Evolutionary conservation across 306 rosid genomes (phyloP).

Genomic region (Ziziphus jujuba): DNA sequence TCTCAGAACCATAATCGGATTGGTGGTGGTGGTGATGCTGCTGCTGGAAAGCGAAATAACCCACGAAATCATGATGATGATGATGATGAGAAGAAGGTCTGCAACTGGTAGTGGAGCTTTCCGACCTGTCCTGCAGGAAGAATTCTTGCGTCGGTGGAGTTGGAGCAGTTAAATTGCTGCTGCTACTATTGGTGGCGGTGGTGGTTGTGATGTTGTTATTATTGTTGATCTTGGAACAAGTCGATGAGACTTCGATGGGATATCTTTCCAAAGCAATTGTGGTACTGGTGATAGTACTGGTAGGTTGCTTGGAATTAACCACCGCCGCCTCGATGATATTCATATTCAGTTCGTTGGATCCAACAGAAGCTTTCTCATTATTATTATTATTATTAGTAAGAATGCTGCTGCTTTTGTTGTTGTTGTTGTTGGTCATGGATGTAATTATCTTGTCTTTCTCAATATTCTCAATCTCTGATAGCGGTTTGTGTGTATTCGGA

Average conservation of each 20-base stretch:
- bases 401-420: background rate
- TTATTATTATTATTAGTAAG: too few relatives aligned
- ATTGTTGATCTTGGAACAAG: conserved; percentile 35
- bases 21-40: too few relatives aligned
- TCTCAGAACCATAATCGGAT: conserved; percentile 45
- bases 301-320: conserved; percentile 26
- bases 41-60: conserved; percentile 56
- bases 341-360: conserved; percentile 47
- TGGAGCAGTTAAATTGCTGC: conserved; percentile 25
- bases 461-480: conserved; percentile 38
- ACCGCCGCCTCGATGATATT: conserved; percentile 30
- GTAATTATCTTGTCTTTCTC: conserved; percentile 27
- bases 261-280: conserved; percentile 21
- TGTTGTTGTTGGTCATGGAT: conserved; percentile 18
- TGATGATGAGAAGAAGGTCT: too few relatives aligned
- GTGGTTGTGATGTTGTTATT: too few relatives aligned
- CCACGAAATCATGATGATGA: conserved; percentile 40
- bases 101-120: conserved; percentile 41
- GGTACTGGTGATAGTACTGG: too few relatives aligned
- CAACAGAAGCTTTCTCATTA: conserved; percentile 53
- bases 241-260: conserved; percentile 44
- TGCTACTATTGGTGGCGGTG: conserved; percentile 16
- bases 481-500: conserved; percentile 84
- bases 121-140: conserved; percentile 43
- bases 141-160: conserved; percentile 53